phyloP scores from a whole-genome alignment of 1,284 basidiomycete species.

The Trametes versicolor region DNA sequence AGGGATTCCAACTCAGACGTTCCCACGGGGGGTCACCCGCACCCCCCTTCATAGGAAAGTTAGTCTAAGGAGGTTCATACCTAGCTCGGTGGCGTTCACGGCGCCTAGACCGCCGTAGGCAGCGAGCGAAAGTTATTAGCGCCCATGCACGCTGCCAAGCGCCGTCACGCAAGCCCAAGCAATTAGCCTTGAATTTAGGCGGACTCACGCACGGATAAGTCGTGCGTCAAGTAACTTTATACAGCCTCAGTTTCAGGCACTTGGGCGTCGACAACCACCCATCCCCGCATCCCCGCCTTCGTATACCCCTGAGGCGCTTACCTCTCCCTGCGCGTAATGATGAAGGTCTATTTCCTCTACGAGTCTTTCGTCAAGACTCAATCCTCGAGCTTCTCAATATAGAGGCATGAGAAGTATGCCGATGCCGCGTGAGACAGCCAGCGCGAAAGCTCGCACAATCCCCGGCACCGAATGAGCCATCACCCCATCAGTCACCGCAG shows the following conservation, averaged over 20 bases:
- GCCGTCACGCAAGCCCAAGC: too few species aligned
- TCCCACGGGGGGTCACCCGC: too few species aligned
- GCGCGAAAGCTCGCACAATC: conserved; percentile 22
- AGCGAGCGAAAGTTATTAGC: too few species aligned
- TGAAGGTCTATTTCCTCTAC: background rate
- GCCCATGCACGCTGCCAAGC: too few species aligned
- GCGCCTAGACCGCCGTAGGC: too few species aligned
- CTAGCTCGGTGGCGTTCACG: too few species aligned
- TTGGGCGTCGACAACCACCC: background rate
- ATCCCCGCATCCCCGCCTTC: background rate
- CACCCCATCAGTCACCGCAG: conserved; percentile 14
- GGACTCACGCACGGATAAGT: too few species aligned
- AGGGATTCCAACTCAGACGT: too few species aligned
- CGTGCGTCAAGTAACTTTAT: too few species aligned
- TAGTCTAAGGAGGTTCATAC: too few species aligned
- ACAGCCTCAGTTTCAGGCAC: conserved; percentile 1
- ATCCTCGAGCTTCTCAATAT: background rate
- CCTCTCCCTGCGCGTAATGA: background rate
- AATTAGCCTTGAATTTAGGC: too few species aligned
- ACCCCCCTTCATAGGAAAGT: too few species aligned
- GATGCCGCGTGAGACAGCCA: conserved; percentile 16
- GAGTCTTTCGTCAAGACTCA: background rate
- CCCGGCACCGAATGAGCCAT: conserved; percentile 32
- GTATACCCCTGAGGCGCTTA: background rate
- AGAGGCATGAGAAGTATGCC: conserved; percentile 19